Base-by-base conservation (phyloP, 331 rosid genomes). In the Pyrus hybrid region DNA sequence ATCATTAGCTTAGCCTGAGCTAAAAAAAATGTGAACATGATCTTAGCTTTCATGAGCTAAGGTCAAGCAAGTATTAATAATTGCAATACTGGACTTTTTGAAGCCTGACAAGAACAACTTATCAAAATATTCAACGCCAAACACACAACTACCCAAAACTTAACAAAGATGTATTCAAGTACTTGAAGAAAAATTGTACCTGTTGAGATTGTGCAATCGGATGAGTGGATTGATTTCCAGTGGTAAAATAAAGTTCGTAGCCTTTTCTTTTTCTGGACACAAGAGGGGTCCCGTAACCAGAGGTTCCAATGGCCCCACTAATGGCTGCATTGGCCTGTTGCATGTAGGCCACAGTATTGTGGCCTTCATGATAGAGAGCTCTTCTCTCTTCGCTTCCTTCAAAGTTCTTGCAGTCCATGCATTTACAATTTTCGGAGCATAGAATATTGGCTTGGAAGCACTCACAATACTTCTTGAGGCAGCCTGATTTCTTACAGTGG, bases 391-490 rank as follows among this genome's bases (percentile, higher is more conserved):
- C 79, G 67, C 84, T 80, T 77, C 85, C 87, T 58, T 80, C 85
- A 84, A 71, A 85, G 78, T 79, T 76, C 76, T 82, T 82, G 84
- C 86, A 85, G 51, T 74, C 82, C n/a, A 57, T 45, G 73, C 84
- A 85, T 77, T 75, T 82, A 74, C 84, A 85, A 68, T 82, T 82
- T 76, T 83, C 84, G 72, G 96, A 82, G 75, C 81, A 85, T 26
- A 85, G 67, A 70, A 88, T 67, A 81, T 81, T 90, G 81, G 86
- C 87, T 79, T 93, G 94, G 81, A 86, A 91, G 84, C 97, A 91
- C 83, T 91, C 97, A 4, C 97, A 91, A 75, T 91, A 89, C 86
- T 88, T 91, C 88, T 91, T 91, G 51, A 91, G 97, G 86, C 97
- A 91, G 77, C 95, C 97, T 60, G 97, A 87, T 82, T 86, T 91